These are phyloP conservation scores for Podaxis sp. DNA, from an alignment of 768 basidiomycete species.

Conservation along the genomic window DNA sequence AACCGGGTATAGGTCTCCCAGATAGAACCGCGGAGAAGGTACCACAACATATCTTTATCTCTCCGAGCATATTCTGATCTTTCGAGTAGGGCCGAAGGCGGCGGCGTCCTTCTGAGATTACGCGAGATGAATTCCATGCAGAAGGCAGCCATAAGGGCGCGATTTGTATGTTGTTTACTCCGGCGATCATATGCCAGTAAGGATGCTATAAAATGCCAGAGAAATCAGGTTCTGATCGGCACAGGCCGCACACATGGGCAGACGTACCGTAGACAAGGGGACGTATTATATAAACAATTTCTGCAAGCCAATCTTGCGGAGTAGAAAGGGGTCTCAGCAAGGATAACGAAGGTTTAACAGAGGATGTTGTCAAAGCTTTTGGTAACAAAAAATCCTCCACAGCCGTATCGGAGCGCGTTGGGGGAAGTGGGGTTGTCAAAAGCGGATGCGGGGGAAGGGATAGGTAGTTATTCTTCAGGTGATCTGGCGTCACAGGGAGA, in stretches of 20 bases:
- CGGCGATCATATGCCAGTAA: slow-evolving; percentile 42
- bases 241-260: slow-evolving; percentile 7
- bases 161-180: slow-evolving; percentile 42
- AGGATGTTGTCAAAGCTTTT: slow-evolving; percentile 72
- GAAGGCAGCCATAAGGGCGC: slow-evolving; percentile 65
- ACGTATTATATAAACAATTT: slow-evolving; percentile 67
- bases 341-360: slow-evolving; percentile 69
- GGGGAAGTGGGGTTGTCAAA: slow-evolving; percentile 43
- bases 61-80: slow-evolving; percentile 78
- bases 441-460: slow-evolving; percentile 66
- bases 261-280: slow-evolving; percentile 75
- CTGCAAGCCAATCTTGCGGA: slow-evolving; percentile 74
- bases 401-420: slow-evolving; percentile 49
- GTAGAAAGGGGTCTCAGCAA: slow-evolving; percentile 62
- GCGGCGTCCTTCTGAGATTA: slow-evolving; percentile 66
- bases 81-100: slow-evolving; percentile 63
- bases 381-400: slow-evolving; percentile 83
- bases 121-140: slow-evolving; percentile 74
- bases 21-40: slow-evolving; percentile 81
- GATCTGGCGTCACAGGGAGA: slow-evolving; percentile 68
- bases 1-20: slow-evolving; percentile 82
- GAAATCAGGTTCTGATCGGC: slow-evolving; percentile 16
- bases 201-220: slow-evolving; percentile 29
- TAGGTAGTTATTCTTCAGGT: slow-evolving; percentile 76
- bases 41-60: slow-evolving; percentile 83